Evolutionary conservation across 2,329 filamentous ascomycete species (phyloP).

Genomic region (Trichoderma arundinaceum): DNA sequence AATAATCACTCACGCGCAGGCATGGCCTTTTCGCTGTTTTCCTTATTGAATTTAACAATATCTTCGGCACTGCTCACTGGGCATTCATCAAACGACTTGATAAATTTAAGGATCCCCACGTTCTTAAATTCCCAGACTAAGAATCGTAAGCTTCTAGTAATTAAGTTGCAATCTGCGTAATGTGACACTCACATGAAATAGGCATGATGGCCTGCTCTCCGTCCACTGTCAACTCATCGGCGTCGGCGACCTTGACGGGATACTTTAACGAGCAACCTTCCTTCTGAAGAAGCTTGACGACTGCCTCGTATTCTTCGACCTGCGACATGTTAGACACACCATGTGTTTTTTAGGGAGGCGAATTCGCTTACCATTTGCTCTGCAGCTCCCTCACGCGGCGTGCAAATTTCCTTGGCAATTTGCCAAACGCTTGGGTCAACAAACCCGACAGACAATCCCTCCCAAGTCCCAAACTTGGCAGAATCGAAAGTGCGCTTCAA

Average conservation of each 20-base stretch:
- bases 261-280: conserved; percentile 9
- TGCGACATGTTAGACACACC: not conserved
- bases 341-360: accelerated
- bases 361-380: conserved; percentile 32
- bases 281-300: not conserved
- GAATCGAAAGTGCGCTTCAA: conserved; percentile 4
- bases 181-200: conserved; percentile 7
- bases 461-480: conserved; percentile 27
- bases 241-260: not conserved
- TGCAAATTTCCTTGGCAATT: conserved; percentile 30
- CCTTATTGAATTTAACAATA: conserved; percentile 34
- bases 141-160: not conserved
- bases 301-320: conserved; percentile 18
- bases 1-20: conserved; percentile 30
- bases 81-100: conserved; percentile 34
- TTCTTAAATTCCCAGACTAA: conserved; percentile 38
- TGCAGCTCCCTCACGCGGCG: conserved; percentile 27
- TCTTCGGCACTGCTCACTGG: conserved; percentile 26
- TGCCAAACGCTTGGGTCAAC: conserved; percentile 32
- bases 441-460: conserved; percentile 28
- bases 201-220: conserved; percentile 17
- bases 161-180: not conserved
- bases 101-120: conserved; percentile 33
- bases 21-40: conserved; percentile 33
- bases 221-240: not conserved